Conservation (phyloP, 2,329 filamentous ascomycete species). For the Trichophyton schoenleinii region DNA sequence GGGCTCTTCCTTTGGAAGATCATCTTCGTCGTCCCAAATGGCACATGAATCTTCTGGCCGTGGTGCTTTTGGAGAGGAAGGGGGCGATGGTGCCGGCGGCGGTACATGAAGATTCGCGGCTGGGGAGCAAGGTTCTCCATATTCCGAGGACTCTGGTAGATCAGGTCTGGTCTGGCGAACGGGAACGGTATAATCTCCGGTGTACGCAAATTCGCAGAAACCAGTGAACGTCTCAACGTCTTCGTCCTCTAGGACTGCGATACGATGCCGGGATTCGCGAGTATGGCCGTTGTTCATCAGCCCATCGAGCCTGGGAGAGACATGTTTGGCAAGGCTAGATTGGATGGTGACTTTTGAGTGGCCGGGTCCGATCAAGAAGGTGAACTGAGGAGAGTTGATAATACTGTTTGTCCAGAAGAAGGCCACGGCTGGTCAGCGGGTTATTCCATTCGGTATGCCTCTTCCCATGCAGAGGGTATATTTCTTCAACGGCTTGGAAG, state of each 20-base stretch:
- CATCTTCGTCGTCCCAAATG: slow-evolving; percentile 1
- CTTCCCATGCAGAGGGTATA: background rate
- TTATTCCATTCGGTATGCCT: background rate
- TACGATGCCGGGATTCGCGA: slow-evolving; percentile 32
- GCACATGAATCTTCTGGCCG: slow-evolving; percentile 7
- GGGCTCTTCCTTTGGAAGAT: background rate
- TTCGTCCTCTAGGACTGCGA: slow-evolving; percentile 34
- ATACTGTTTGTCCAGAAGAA: slow-evolving; percentile 23
- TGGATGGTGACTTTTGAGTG: slow-evolving; percentile 38
- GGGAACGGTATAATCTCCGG: slow-evolving; percentile 34
- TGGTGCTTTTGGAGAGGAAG: slow-evolving; percentile 9
- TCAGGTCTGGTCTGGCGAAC: slow-evolving; percentile 13
- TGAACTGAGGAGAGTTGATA: slow-evolving; percentile 33
- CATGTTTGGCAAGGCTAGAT: slow-evolving; percentile 31
- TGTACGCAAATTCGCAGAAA: slow-evolving; percentile 41
- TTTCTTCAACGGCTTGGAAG: background rate
- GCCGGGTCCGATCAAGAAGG: slow-evolving; percentile 35
- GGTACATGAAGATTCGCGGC: slow-evolving; percentile 14
- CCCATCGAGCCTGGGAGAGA: slow-evolving; percentile 33
- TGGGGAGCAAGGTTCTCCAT: slow-evolving; percentile 7
- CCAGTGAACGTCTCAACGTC: slow-evolving; percentile 38
- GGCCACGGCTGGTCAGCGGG: slow-evolving; percentile 15
- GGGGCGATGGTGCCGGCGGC: slow-evolving; percentile 24
- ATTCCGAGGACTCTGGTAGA: background rate
- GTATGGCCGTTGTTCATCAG: slow-evolving; percentile 37